Base-by-base conservation (phyloP, 768 basidiomycete genomes). In the Sarcomyxa edulis region DNA sequence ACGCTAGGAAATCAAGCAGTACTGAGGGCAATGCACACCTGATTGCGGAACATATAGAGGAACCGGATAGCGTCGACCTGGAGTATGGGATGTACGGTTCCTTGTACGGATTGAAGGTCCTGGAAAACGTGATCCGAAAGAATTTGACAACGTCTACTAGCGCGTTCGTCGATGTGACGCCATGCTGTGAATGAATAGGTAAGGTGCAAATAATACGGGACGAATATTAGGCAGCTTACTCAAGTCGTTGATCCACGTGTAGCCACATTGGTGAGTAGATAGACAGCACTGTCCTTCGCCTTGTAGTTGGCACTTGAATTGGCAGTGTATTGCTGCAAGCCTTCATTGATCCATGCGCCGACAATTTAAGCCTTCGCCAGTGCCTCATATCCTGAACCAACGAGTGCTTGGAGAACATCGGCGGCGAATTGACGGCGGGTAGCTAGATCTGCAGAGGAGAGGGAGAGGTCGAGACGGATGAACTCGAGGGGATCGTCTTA, bases 31-130 rank as follows among this genome's bases (percentile, higher is more conserved):
- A 21, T 12, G 51, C 68, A 34, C 33, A 89, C 93, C 68, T 96
- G 94, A 53, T 92, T 91, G n/a, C 95, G 72, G 76, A 99, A 98
- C 1, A 91, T 95, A 53, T 90, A 72, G 35, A 98, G 61, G 68
- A 91, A 98, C 33, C 92, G 84, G 58, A 98, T 97, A 7, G 94
- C 93, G 58, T 98, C 93, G 19, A 95, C 93, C 53, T 94, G 90
- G 29, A 99, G 68, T 49, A 97, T 90, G 2, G 93, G 87, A 52
- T 96, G 86, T 1, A 87, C 84, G 10, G 67, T 62, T 3, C 80
- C 78, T 5, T 73, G 64, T 2, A 64, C 64, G 2, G 88, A 84
- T 48, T 74, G 84, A 27, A 98, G 64, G 59, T 99, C 96, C 46
- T 81, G 71, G 55, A 82, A 89, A 10, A 97, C 85, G 51, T 96